These are phyloP conservation scores for Phytophthora crassamura DNA, from an alignment of 352 stramenopile genomes.

Conservation along the genomic window DNA sequence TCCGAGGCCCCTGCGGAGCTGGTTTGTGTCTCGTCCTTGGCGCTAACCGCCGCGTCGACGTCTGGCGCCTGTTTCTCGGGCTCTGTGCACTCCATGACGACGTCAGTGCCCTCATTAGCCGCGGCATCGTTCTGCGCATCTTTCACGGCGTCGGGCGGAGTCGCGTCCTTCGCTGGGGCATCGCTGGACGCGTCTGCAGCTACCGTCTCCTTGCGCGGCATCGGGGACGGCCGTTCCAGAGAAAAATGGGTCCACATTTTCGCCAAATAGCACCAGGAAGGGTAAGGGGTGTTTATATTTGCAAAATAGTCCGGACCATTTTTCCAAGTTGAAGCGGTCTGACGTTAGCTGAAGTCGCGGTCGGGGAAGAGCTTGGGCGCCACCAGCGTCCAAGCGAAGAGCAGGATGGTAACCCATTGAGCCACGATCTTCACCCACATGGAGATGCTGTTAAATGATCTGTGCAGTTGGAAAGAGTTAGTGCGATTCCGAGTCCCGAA, in stretches of 20 bases:
- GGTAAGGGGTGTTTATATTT: slow-evolving; percentile 4
- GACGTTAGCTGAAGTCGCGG: slow-evolving; percentile 84
- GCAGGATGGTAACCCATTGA: slow-evolving; percentile 93
- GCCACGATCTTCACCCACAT: slow-evolving; percentile 97
- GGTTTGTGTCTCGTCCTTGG: neutral
- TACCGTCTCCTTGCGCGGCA: slow-evolving; percentile 20
- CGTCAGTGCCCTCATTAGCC: neutral
- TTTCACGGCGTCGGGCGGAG: neutral
- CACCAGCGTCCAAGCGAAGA: slow-evolving; percentile 96
- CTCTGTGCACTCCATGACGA: slow-evolving; percentile 10
- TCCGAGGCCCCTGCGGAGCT: neutral
- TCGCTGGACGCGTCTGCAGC: slow-evolving; percentile 10
- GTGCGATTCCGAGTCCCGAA: neutral
- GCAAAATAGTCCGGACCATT: slow-evolving; percentile 21
- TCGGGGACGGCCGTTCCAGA: slow-evolving; percentile 22
- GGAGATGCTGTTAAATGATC: slow-evolving; percentile 72
- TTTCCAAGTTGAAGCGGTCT: slow-evolving; percentile 21
- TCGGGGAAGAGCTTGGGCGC: slow-evolving; percentile 95
- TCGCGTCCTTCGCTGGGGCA: slow-evolving; percentile 5
- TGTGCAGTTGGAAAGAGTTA: slow-evolving; percentile 1
- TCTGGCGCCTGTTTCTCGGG: slow-evolving; percentile 20
- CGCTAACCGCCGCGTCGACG: slow-evolving; percentile 17
- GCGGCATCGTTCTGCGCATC: slow-evolving; percentile 7
- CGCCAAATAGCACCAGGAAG: slow-evolving; percentile 11
- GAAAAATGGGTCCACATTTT: slow-evolving; percentile 27